phyloP scores from a whole-genome alignment of 2,329 filamentous ascomycete genomes.

The Bisporella sp. region DNA sequence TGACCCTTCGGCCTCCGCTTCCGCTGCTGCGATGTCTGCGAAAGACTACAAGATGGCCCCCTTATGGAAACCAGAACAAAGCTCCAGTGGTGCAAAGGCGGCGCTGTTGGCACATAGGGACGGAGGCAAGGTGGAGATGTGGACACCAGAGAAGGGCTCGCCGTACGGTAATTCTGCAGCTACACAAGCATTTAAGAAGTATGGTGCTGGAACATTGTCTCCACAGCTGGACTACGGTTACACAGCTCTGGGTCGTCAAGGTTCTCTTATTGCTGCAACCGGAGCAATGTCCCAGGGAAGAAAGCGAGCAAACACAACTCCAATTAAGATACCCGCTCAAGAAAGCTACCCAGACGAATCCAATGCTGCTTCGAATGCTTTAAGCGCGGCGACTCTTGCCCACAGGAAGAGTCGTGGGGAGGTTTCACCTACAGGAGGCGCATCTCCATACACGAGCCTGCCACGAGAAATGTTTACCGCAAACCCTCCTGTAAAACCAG shows the following conservation, averaged over 20 bases:
- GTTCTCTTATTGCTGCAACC: conserved; percentile 68
- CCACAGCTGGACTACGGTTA: conserved; percentile 39
- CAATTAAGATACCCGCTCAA: conserved; percentile 24
- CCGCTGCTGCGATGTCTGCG: conserved; percentile 50
- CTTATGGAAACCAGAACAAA: conserved; percentile 56
- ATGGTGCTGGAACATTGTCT: conserved; percentile 31
- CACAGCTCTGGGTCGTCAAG: conserved; percentile 46
- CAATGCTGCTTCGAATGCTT: conserved; percentile 58
- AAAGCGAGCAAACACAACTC: conserved; percentile 55
- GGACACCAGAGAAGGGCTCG: conserved; percentile 37
- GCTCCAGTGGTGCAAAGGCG: conserved; percentile 64
- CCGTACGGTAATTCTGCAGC: conserved; percentile 59
- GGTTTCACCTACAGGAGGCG: conserved; percentile 50
- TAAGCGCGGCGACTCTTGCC: conserved; percentile 66
- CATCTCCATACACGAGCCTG: conserved; percentile 57
- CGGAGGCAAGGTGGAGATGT: conserved; percentile 42
- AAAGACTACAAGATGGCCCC: conserved; percentile 49
- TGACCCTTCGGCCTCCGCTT: conserved; percentile 51
- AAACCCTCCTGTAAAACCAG: conserved; percentile 61
- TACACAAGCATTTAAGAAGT: conserved; percentile 55
- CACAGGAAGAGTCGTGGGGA: conserved; percentile 10
- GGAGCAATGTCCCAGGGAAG: conserved; percentile 61
- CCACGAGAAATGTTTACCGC: conserved; percentile 72
- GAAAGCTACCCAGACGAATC: conserved; percentile 47
- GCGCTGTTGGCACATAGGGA: conserved; percentile 59